Percentiles rank a stretch among this genome's conserved stretches.
Evolutionary conservation across 495 filamentous ascomycete species (phyloP).

Genomic region (Xylaria acuta): DNA sequence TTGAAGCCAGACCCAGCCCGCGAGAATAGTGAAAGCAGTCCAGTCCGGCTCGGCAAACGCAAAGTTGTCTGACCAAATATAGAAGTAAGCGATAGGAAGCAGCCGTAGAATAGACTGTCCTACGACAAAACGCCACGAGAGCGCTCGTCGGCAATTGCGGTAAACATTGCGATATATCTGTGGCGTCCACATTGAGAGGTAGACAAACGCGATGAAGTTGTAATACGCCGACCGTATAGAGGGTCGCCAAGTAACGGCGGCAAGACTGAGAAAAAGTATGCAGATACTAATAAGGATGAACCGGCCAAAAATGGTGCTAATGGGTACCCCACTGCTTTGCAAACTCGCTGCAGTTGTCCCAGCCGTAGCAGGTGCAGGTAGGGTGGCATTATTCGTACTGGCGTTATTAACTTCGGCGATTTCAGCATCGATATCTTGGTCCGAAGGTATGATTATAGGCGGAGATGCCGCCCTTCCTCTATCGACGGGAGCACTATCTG

Average conservation of each 20-base stretch:
- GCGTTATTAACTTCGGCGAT: conserved; percentile 53
- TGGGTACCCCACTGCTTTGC: conserved; percentile 46
- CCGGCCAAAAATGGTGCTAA: conserved; percentile 78
- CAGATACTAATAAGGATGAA: conserved; percentile 76
- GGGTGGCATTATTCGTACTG: conserved; percentile 35
- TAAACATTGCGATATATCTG: conserved; percentile 90
- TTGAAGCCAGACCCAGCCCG: conserved; percentile 93
- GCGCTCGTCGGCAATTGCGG: conserved; percentile 87
- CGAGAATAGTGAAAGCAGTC: conserved; percentile 64
- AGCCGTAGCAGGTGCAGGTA: conserved; percentile 41
- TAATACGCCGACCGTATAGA: conserved; percentile 72
- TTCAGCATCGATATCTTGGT: conserved; percentile 76
- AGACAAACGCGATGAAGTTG: conserved; percentile 69
- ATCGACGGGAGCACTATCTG: conserved; percentile 46
- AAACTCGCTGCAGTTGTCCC: conserved; percentile 44
- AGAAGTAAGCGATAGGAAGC: conserved; percentile 82
- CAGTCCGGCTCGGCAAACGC: conserved; percentile 76
- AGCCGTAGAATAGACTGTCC: conserved; percentile 81
- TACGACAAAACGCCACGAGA: conserved; percentile 85
- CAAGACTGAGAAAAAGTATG: conserved; percentile 75
- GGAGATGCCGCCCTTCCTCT: conserved; percentile 58
- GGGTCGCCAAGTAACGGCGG: conserved; percentile 76
- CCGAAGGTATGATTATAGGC: conserved; percentile 81
- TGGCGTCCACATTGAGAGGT: conserved; percentile 89
- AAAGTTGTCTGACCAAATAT: conserved; percentile 74